These are phyloP conservation scores for Eutypella sp. DNA, from an alignment of 2,329 filamentous ascomycete species.

Conservation along the genomic window DNA sequence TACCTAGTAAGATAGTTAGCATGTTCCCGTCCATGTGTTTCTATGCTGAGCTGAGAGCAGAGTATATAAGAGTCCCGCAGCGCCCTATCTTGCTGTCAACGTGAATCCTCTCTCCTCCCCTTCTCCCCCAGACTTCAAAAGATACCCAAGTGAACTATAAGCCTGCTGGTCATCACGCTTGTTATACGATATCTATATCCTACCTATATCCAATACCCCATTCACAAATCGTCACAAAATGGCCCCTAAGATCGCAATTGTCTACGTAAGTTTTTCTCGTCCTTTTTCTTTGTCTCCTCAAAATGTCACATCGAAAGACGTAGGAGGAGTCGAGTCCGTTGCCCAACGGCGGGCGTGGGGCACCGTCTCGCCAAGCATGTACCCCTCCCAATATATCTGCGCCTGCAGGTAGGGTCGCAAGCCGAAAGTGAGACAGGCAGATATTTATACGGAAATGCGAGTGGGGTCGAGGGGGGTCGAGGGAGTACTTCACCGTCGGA, in stretches of 20 bases:
- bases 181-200: constrained; percentile 1
- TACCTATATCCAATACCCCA: constrained; percentile 2
- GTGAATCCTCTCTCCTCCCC: no score
- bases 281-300: background rate
- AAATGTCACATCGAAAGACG: background rate
- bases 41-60: no score
- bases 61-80: background rate
- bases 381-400: background rate
- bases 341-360: background rate
- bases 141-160: no score
- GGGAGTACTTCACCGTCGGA: background rate
- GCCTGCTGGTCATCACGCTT: background rate
- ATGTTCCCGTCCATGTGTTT: background rate
- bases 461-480: no score
- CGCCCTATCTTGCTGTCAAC: background rate
- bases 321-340: no score
- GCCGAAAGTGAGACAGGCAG: background rate
- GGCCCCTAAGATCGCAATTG: constrained; percentile 88
- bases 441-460: no score
- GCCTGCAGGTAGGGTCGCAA: background rate
- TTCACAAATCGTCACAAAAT: constrained; percentile 51
- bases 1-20: background rate
- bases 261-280: constrained; percentile 60
- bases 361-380: background rate
- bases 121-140: no score